A percentile compares a stretch with the other conserved stretches of the same genome.
These are phyloP conservation scores for Decorospora gaudefroyi DNA, from an alignment of 2,329 filamentous ascomycete genomes.

Conservation along the genomic window DNA sequence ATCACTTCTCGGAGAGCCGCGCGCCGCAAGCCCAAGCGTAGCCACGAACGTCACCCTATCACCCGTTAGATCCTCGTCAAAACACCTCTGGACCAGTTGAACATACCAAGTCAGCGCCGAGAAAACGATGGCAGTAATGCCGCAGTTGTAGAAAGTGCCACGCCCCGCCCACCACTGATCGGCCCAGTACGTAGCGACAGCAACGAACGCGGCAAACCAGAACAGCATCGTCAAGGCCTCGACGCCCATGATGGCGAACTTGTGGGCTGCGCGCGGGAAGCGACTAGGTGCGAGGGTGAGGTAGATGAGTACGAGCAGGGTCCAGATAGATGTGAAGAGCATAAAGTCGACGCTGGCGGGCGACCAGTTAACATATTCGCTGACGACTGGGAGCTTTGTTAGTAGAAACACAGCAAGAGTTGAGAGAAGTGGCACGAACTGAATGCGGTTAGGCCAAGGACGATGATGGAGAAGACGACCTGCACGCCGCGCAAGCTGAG, in stretches of 20 bases:
- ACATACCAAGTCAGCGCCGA: slow-evolving; percentile 67
- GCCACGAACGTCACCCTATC: slow-evolving; percentile 57
- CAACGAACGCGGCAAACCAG: slow-evolving; percentile 88
- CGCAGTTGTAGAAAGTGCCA: slow-evolving; percentile 57
- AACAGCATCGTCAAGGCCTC: slow-evolving; percentile 80
- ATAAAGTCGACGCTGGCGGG: slow-evolving; percentile 72
- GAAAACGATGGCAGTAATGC: slow-evolving; percentile 69
- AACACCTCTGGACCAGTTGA: background rate
- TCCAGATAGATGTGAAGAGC: slow-evolving; percentile 80
- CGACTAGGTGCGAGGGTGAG: slow-evolving; percentile 70
- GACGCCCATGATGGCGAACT: slow-evolving; percentile 67
- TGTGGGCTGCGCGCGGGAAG: slow-evolving; percentile 64
- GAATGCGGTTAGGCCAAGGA: slow-evolving; percentile 77
- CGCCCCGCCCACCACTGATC: slow-evolving; percentile 57
- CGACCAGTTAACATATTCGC: slow-evolving; percentile 52
- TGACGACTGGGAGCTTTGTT: slow-evolving; percentile 49
- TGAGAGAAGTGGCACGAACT: slow-evolving; percentile 55
- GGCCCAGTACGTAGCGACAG: slow-evolving; percentile 68
- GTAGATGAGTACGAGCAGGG: slow-evolving; percentile 69
- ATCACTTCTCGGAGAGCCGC: slow-evolving; percentile 46
- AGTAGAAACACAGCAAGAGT: slow-evolving; percentile 1
- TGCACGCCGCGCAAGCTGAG: slow-evolving; percentile 70
- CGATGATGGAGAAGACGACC: slow-evolving; percentile 71
- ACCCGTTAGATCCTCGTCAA: slow-evolving; percentile 14
- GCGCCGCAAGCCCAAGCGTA: slow-evolving; percentile 56